Evolutionary conservation across 2,329 filamentous ascomycete species (phyloP).

Genomic region (Fonsecaea erecta): DNA sequence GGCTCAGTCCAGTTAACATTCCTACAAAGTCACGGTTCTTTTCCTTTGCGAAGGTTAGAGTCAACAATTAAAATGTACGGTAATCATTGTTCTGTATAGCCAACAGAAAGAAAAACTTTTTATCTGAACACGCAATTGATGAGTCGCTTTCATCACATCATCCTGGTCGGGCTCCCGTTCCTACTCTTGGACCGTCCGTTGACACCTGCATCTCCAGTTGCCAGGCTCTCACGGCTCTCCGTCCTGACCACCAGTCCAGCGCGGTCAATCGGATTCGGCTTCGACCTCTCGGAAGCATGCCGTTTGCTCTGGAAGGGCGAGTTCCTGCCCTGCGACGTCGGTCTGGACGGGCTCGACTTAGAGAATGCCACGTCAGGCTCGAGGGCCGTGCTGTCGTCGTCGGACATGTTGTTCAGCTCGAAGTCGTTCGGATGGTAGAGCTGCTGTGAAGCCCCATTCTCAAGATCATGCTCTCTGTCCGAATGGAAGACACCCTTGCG

Average conservation of each 20-base stretch:
- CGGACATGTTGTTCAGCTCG: constrained; percentile 69
- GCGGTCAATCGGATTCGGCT: constrained; percentile 57
- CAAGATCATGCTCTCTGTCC: constrained; percentile 82
- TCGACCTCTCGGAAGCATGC: constrained; percentile 39
- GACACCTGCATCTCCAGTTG: background rate
- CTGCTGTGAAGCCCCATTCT: constrained; percentile 63
- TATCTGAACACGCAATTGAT: too few relatives aligned
- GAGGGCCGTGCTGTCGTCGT: constrained; percentile 48
- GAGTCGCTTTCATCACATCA: background rate
- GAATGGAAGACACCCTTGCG: constrained; percentile 58
- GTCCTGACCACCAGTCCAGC: constrained; percentile 78
- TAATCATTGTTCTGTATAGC: background rate
- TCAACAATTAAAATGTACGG: too few relatives aligned
- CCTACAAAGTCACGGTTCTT: too few relatives aligned
- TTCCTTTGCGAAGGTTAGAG: too few relatives aligned
- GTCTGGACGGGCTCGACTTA: constrained; percentile 55
- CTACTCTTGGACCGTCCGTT: constrained; percentile 27
- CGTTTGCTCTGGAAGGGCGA: constrained; percentile 65
- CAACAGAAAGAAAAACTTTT: background rate
- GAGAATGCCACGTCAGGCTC: constrained; percentile 24
- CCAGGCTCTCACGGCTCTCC: constrained; percentile 81
- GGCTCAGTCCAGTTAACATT: too few relatives aligned
- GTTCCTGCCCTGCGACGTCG: constrained; percentile 62
- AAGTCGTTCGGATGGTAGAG: constrained; percentile 62
- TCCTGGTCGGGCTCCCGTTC: constrained; percentile 25